These are phyloP conservation scores for Pseudocercospora fuligena DNA, from an alignment of 2,329 filamentous ascomycete genomes.

Conservation along the genomic window DNA sequence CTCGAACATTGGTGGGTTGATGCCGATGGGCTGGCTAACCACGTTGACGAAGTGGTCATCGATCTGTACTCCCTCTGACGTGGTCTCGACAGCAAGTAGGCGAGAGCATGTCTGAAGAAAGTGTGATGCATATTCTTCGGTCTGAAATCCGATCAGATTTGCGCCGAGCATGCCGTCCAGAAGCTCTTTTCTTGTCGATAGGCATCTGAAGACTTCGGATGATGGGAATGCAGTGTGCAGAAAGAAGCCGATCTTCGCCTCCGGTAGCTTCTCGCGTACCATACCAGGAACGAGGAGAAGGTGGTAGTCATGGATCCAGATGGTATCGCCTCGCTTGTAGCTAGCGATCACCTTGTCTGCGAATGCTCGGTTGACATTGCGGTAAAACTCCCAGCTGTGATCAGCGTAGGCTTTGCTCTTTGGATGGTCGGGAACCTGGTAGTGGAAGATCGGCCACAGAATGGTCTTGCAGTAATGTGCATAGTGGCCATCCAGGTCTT, in stretches of 20 bases:
- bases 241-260: slow-evolving; percentile 96
- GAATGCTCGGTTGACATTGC: slow-evolving; percentile 89
- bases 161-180: slow-evolving; percentile 92
- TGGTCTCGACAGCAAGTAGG: slow-evolving; percentile 86
- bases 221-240: slow-evolving; percentile 94
- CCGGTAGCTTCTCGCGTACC: slow-evolving; percentile 86
- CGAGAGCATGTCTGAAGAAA: slow-evolving; percentile 96
- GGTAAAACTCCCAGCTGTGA: slow-evolving; percentile 84
- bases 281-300: slow-evolving; percentile 85
- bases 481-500: slow-evolving; percentile 93
- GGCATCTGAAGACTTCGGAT: slow-evolving; percentile 91
- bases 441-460: slow-evolving; percentile 96
- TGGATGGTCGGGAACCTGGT: slow-evolving; percentile 95
- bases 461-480: slow-evolving; percentile 97
- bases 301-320: slow-evolving; percentile 97
- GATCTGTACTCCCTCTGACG: slow-evolving; percentile 82
- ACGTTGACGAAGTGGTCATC: slow-evolving; percentile 95
- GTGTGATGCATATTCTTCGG: slow-evolving; percentile 88
- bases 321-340: slow-evolving; percentile 90
- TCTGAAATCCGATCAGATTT: slow-evolving; percentile 92
- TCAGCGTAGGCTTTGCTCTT: slow-evolving; percentile 98
- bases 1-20: slow-evolving; percentile 76
- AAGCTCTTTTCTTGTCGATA: slow-evolving; percentile 83
- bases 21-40: slow-evolving; percentile 82
- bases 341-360: slow-evolving; percentile 87